Conservation (phyloP, 2,329 filamentous ascomycete species). For the Bipolaris gigantea region DNA sequence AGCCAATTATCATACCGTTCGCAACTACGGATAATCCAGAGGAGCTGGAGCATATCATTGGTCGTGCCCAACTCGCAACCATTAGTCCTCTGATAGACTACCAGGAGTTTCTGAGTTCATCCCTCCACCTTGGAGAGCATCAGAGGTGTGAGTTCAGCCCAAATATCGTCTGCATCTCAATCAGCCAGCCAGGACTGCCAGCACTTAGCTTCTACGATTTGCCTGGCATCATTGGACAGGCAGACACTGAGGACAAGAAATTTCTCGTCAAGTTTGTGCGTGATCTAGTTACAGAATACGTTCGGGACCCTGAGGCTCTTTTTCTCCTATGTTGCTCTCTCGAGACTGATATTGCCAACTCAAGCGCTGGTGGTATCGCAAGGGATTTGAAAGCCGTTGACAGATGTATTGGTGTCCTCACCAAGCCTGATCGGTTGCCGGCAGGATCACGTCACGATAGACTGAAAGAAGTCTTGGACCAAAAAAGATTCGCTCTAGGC, state of each 20-base stretch:
- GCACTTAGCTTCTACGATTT: slow-evolving; percentile 83
- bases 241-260: slow-evolving; percentile 50
- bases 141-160: slow-evolving; percentile 73
- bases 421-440: slow-evolving; percentile 77
- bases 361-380: slow-evolving; percentile 65
- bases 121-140: neutral
- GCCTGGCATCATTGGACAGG: slow-evolving; percentile 76
- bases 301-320: slow-evolving; percentile 68
- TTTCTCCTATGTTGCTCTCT: slow-evolving; percentile 78
- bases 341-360: slow-evolving; percentile 77
- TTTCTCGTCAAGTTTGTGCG: slow-evolving; percentile 71
- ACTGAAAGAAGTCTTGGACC: slow-evolving; percentile 66
- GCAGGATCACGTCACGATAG: slow-evolving; percentile 52
- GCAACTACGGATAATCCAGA: slow-evolving; percentile 62
- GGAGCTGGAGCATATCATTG: slow-evolving; percentile 68
- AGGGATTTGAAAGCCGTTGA: slow-evolving; percentile 44
- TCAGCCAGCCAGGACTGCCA: slow-evolving; percentile 70
- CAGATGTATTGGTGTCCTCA: slow-evolving; percentile 66
- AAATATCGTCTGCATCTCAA: slow-evolving; percentile 76
- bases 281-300: slow-evolving; percentile 70
- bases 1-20: slow-evolving; percentile 58
- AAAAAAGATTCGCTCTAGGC: slow-evolving; percentile 63
- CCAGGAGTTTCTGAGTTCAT: slow-evolving; percentile 41
- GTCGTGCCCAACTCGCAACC: slow-evolving; percentile 75
- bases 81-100: slow-evolving; percentile 65